Conservation (phyloP, 2,329 filamentous ascomycete species). For the Polychaeton citri region DNA sequence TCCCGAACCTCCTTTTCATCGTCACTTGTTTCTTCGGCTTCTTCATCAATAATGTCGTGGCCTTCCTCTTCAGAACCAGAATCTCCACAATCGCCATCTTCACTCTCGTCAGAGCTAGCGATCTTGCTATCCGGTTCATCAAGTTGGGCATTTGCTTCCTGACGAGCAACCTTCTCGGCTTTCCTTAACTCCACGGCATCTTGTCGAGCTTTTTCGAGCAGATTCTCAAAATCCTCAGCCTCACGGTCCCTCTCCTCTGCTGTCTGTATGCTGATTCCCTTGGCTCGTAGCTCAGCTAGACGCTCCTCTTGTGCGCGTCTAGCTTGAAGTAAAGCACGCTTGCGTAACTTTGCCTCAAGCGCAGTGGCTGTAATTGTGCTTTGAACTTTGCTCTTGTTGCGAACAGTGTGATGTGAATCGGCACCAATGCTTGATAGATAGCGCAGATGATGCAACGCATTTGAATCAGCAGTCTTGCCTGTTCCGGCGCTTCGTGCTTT, state of each 20-base stretch:
- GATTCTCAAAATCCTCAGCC: conserved; percentile 71
- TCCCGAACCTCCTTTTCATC: conserved; percentile 25
- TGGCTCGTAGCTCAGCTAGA: conserved; percentile 61
- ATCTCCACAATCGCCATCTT: conserved; percentile 35
- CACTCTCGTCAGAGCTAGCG: conserved; percentile 33
- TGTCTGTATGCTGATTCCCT: conserved; percentile 70
- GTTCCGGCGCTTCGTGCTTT: conserved; percentile 20
- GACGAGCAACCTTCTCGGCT: conserved; percentile 60
- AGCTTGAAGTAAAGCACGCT: conserved; percentile 68
- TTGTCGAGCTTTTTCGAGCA: conserved; percentile 69
- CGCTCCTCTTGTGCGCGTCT: conserved; percentile 62
- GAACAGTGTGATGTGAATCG: conserved; percentile 9
- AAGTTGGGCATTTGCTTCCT: conserved; percentile 41
- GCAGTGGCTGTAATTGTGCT: conserved; percentile 54
- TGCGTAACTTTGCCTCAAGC: conserved; percentile 53
- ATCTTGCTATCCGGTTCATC: conserved; percentile 33
- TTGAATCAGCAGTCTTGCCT: conserved; percentile 13
- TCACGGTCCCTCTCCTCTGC: conserved; percentile 76
- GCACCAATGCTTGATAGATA: conserved; percentile 21
- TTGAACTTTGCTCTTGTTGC: conserved; percentile 37
- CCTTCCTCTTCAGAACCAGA: conserved; percentile 26
- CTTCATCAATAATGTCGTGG: conserved; percentile 17
- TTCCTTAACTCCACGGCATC: conserved; percentile 70
- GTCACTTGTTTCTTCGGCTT: conserved; percentile 13
- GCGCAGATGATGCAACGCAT: conserved; percentile 19